These are phyloP conservation scores for Penicillium steckii DNA, from an alignment of 495 filamentous ascomycete species.

Conservation along the genomic window DNA sequence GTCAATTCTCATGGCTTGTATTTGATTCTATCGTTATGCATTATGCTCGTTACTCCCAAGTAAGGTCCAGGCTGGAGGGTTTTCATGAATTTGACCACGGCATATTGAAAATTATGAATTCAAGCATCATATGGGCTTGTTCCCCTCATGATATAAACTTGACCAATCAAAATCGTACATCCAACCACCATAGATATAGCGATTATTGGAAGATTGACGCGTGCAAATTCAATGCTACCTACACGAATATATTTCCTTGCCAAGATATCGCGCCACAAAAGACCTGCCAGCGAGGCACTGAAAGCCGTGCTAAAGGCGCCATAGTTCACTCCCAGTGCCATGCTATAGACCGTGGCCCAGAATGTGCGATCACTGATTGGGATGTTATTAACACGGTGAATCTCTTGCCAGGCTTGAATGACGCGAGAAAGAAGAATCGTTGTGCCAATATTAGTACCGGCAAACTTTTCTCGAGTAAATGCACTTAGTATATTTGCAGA, in stretches of 20 bases:
- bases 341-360: conserved; percentile 66
- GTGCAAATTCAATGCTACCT: conserved; percentile 55
- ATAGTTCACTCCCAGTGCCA: conserved; percentile 68
- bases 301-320: conserved; percentile 68
- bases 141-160: conserved; percentile 54
- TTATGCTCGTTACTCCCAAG: too few relatives aligned
- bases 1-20: too few relatives aligned
- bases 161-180: conserved; percentile 54
- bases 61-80: too few relatives aligned
- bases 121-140: conserved; percentile 19
- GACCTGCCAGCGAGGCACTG: conserved; percentile 62
- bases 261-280: conserved; percentile 67
- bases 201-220: conserved; percentile 65
- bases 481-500: neutral
- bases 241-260: conserved; percentile 61
- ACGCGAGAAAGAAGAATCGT: conserved; percentile 66
- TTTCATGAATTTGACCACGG: too few relatives aligned
- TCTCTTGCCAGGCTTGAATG: conserved; percentile 59
- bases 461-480: conserved; percentile 46
- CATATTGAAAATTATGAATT: too few relatives aligned
- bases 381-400: conserved; percentile 43
- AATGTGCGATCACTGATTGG: conserved; percentile 57
- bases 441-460: conserved; percentile 69
- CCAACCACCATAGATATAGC: conserved; percentile 63
- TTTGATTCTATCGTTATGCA: too few relatives aligned